phyloP scores from a whole-genome alignment of 2,329 filamentous ascomycete species.

The Ceratocystiopsis sp. region DNA sequence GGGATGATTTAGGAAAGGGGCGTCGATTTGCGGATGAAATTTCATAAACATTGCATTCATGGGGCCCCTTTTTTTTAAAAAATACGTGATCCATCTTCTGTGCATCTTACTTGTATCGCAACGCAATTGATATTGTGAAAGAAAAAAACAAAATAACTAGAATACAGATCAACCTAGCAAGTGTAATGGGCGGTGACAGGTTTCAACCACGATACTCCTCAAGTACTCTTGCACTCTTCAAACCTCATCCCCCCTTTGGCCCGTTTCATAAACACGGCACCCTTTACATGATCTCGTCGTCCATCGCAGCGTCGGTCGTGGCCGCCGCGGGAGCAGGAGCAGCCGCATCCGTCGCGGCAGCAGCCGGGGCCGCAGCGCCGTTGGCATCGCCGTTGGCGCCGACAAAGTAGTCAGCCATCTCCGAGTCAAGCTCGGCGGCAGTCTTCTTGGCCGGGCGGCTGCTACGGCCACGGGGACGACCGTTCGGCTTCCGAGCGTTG shows the following conservation, averaged over 20 bases:
- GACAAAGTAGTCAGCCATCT: slow-evolving; percentile 93
- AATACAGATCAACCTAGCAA: too few species aligned
- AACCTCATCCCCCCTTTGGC: neutral
- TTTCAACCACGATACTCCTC: neutral
- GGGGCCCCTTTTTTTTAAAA: too few species aligned
- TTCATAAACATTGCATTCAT: too few species aligned
- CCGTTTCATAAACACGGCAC: neutral
- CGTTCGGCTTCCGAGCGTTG: slow-evolving; percentile 29
- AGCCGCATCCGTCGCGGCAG: slow-evolving; percentile 18
- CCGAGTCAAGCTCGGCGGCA: slow-evolving; percentile 83
- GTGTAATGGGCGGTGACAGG: neutral
- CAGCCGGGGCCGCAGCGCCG: slow-evolving; percentile 25
- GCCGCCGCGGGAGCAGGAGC: slow-evolving; percentile 26
- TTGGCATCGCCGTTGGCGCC: slow-evolving; percentile 23
- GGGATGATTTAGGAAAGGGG: too few species aligned
- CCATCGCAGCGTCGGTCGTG: slow-evolving; percentile 44
- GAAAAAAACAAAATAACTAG: neutral
- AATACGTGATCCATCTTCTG: too few species aligned
- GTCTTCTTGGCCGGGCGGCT: slow-evolving; percentile 68
- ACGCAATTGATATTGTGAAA: too few species aligned
- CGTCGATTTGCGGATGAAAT: too few species aligned
- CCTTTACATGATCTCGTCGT: slow-evolving; percentile 41
- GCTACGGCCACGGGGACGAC: slow-evolving; percentile 33
- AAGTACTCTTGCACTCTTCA: too few species aligned
- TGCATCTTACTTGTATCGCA: too few species aligned